Evolutionary conservation across 805 yeast species (phyloP).

Genomic region (Cyberlindnera veronae): DNA sequence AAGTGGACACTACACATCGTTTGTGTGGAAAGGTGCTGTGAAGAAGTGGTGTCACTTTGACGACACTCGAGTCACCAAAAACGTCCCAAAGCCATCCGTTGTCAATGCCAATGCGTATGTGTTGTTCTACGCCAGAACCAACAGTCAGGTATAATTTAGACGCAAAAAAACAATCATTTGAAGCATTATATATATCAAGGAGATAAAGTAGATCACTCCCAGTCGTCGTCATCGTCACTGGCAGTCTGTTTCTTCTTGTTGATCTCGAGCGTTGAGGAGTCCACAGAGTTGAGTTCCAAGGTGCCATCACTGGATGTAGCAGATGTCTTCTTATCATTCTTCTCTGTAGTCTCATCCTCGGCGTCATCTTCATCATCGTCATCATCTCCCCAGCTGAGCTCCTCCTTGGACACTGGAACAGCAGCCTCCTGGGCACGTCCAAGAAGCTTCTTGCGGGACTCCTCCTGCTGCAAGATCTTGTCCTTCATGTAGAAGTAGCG

Average conservation of each 20-base stretch:
- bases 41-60: conserved; percentile 76
- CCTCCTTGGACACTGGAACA: conserved; percentile 10
- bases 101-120: conserved; percentile 79
- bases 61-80: conserved; percentile 63
- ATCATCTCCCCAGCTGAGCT: conserved; percentile 19
- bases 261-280: conserved; percentile 35
- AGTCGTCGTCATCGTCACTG: conserved; percentile 32
- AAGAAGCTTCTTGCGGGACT: conserved; percentile 54
- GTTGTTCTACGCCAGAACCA: conserved; percentile 59
- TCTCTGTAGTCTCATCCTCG: conserved; percentile 5
- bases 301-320: conserved; percentile 37
- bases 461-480: conserved; percentile 39
- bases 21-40: conserved; percentile 56
- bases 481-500: conserved; percentile 56
- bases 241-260: conserved; percentile 13
- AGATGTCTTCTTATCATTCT: conserved; percentile 3
- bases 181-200: not conserved
- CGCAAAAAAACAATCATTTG: not conserved
- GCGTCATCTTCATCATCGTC: conserved; percentile 20
- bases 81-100: conserved; percentile 49
- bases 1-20: conserved; percentile 89
- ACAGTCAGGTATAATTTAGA: too few species aligned
- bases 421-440: conserved; percentile 6
- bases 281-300: conserved; percentile 37
- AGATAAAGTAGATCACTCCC: conserved; percentile 42